Evolutionary conservation across 1,284 basidiomycete genomes (phyloP).

Genomic region (Ceratobasidium sp.): DNA sequence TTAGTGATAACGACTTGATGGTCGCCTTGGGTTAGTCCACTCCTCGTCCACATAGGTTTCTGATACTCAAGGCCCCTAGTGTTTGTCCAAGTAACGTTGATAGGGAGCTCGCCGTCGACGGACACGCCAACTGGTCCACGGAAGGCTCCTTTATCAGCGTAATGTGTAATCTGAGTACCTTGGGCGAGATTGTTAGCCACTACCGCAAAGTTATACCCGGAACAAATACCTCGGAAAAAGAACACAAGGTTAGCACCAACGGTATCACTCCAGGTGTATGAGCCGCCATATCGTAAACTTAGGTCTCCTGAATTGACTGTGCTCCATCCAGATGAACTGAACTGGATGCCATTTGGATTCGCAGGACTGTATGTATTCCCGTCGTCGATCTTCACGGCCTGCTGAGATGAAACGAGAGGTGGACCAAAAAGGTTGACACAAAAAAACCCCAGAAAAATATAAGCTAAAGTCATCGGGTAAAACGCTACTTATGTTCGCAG

Average conservation of each 20-base stretch:
- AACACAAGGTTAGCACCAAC: neutral
- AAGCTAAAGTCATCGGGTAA: no score
- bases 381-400: no score
- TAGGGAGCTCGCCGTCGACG: neutral
- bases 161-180: neutral
- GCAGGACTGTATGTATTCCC: neutral
- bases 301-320: no score
- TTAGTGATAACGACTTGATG: neutral
- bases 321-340: neutral
- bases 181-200: neutral
- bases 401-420: no score
- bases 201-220: neutral
- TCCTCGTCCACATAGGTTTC: neutral
- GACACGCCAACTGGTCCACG: neutral
- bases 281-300: no score
- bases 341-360: neutral
- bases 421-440: no score
- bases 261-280: no score
- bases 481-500: no score
- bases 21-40: neutral
- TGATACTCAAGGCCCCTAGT: neutral
- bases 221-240: neutral
- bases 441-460: no score
- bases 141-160: neutral
- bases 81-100: no score